phyloP scores from a whole-genome alignment of 2,329 filamentous ascomycete species.

The Ampelomyces quisqualis region DNA sequence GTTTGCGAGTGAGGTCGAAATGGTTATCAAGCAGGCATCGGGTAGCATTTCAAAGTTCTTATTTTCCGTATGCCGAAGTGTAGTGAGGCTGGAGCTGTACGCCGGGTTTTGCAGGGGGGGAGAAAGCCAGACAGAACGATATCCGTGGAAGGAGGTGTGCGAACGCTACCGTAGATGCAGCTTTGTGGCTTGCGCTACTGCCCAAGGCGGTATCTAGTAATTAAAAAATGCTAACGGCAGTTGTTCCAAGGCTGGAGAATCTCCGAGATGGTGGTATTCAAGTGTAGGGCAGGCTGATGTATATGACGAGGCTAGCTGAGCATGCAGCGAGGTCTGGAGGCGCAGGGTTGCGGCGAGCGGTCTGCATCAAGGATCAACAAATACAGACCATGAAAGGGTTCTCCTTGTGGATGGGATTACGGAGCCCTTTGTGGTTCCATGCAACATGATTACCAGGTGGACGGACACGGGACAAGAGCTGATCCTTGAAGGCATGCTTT shows the following conservation, averaged over 20 bases:
- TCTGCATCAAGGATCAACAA: constrained; percentile 13
- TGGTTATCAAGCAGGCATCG: constrained; percentile 32
- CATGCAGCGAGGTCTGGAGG: constrained; percentile 19
- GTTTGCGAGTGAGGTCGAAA: constrained; percentile 24
- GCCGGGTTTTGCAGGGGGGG: constrained; percentile 20
- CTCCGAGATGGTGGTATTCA: constrained; percentile 25
- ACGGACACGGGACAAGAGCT: constrained; percentile 7
- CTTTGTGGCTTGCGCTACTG: constrained; percentile 36
- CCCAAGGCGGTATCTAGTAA: constrained; percentile 29
- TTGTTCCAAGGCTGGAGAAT: constrained; percentile 15
- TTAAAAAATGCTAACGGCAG: constrained; percentile 24
- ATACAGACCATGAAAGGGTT: constrained; percentile 10
- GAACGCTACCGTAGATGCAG: constrained; percentile 29
- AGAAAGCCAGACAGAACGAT: constrained; percentile 22
- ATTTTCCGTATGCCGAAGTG: constrained; percentile 21
- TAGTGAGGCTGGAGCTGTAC: constrained; percentile 29
- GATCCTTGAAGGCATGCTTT: constrained; percentile 13
- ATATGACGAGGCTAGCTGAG: constrained; percentile 29
- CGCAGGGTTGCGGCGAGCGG: constrained; percentile 23
- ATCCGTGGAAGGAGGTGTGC: constrained; percentile 23
- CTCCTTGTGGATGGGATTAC: constrained; percentile 20
- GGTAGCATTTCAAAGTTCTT: constrained; percentile 35
- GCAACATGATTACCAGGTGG: constrained; percentile 13
- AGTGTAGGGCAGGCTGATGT: constrained; percentile 25
- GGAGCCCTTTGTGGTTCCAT: constrained; percentile 14